These are phyloP conservation scores for Cocos nucifera DNA, from an alignment of 176 grass and related monocot genomes.

Conservation along the genomic window DNA sequence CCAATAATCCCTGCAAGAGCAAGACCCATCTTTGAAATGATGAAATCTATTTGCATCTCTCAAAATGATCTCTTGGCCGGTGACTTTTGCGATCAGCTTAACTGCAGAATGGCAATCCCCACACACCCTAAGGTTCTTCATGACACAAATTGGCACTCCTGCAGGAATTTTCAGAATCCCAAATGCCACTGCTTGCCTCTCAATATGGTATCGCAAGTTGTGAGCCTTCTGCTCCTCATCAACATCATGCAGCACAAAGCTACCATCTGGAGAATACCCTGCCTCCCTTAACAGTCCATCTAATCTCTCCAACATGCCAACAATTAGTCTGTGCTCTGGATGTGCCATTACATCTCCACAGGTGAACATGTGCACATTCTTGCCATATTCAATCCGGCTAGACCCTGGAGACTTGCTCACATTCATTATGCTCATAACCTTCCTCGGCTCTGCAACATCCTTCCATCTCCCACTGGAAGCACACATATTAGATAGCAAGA, in stretches of 20 bases:
- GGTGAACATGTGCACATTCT: constrained; percentile 65
- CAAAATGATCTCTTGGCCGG: constrained; percentile 51
- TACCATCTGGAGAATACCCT: constrained; percentile 68
- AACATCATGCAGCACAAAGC: constrained; percentile 71
- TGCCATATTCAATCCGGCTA: constrained; percentile 68
- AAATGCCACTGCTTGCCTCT: constrained; percentile 81
- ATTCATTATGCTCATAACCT: constrained; percentile 58
- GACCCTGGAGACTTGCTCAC: constrained; percentile 63
- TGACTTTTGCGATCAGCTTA: constrained; percentile 61
- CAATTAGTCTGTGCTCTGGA: constrained; percentile 43
- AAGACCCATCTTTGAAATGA: constrained; percentile 65
- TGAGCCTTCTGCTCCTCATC: constrained; percentile 69
- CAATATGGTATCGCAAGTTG: constrained; percentile 66
- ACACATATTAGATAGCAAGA: constrained; percentile 70
- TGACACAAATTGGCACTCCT: constrained; percentile 58
- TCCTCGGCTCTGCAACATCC: constrained; percentile 53
- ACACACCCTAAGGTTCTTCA: constrained; percentile 83
- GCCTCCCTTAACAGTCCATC: constrained; percentile 57
- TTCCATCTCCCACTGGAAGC: constrained; percentile 62
- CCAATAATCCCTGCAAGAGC: constrained; percentile 79
- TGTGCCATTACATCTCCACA: constrained; percentile 48
- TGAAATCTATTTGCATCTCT: constrained; percentile 80
- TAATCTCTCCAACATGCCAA: constrained; percentile 53
- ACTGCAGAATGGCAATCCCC: constrained; percentile 73
- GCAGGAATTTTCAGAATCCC: constrained; percentile 63